Conservation (phyloP, 2,329 filamentous ascomycete species). For the Phoma sp. region DNA sequence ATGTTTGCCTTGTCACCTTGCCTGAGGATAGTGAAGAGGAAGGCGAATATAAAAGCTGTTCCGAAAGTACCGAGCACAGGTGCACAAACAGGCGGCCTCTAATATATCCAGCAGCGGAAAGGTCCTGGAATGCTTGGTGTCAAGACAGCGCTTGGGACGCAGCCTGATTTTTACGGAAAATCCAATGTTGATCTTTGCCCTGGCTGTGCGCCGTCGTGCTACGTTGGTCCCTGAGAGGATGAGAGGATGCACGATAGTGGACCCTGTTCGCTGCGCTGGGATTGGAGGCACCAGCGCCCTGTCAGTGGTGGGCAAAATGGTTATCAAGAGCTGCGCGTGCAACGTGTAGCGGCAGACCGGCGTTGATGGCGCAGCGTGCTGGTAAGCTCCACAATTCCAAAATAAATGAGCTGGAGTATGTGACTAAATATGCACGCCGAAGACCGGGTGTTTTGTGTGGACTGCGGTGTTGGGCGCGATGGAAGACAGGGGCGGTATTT, state of each 20-base stretch:
- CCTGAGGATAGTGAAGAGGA: conserved; percentile 9
- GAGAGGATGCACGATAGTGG: conserved; percentile 32
- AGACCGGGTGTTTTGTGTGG: conserved; percentile 10
- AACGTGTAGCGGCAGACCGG: conserved; percentile 38
- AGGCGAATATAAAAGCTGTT: conserved; percentile 4
- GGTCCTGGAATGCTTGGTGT: conserved; percentile 38
- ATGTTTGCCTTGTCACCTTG: conserved; percentile 9
- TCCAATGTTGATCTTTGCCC: conserved; percentile 42
- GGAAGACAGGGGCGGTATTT: conserved; percentile 7
- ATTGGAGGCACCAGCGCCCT: conserved; percentile 20
- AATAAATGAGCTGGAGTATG: conserved; percentile 30
- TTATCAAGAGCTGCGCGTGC: conserved; percentile 27
- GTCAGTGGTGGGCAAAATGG: conserved; percentile 28
- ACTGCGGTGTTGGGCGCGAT: conserved; percentile 11
- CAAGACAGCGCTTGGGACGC: conserved; percentile 31
- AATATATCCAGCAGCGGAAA: conserved; percentile 42
- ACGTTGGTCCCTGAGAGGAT: conserved; percentile 32
- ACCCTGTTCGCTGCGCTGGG: conserved; percentile 34
- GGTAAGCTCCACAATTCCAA: conserved; percentile 28
- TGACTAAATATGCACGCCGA: conserved; percentile 19
- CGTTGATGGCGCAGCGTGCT: conserved; percentile 27
- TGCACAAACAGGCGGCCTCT: conserved; percentile 35
- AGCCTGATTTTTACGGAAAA: conserved; percentile 40
- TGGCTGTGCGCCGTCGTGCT: conserved; percentile 33
- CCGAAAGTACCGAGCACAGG: conserved; percentile 18